Base-by-base conservation (phyloP, 1,139 yeast genomes). In the Hanseniaspora uvarum region DNA sequence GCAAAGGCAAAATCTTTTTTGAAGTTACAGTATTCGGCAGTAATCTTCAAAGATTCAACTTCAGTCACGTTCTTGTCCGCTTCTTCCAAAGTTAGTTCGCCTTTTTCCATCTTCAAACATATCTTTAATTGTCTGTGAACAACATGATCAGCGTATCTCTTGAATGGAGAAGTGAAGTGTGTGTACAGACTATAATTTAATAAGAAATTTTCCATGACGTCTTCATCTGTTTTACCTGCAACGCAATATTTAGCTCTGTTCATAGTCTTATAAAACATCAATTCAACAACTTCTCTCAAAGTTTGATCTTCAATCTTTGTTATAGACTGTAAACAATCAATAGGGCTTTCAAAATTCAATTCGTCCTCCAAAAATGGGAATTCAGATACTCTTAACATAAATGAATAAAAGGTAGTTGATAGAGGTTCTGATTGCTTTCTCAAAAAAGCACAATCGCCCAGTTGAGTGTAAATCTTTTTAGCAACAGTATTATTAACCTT, bases 11-110 rank as follows among this genome's bases (percentile, higher is more conserved):
- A 89, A 64, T 92, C 97, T 67, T 88, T 87, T 69, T 89, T 88
- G 74, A 92, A 89, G 62, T 88, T 88, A 70, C 96, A 89, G 67
- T 87, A 88, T 62, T 92, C 96, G 14, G 95, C 85, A 38, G 85
- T 77, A 58, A 87, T 83, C 63, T 85, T 83, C 61, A 89, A 72
- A 0, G 88, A 72, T 47, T 86, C 94, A 55, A 81, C 64, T 58
- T 86, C 94, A 10, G 36, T 41, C 12, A 50, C 37, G 23, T 50
- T 41, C 19, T 36, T 50, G 39, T 43, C 43, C 10, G 41, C 43
- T 14, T 26, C 26, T 28, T 39, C 39, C 16, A 26, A 4, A 18
- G 39, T 23, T 24, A 36, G 14, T n/a, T 43, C 28, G 2, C 37
- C 21, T 51, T 78, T 81, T 18, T 63, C 62, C 16, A 66, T 69